A percentile compares a stretch with the other conserved stretches of the same genome.
These are phyloP conservation scores for Psilocybe subaeruginosa DNA, from an alignment of 768 basidiomycete genomes.

Conservation along the genomic window DNA sequence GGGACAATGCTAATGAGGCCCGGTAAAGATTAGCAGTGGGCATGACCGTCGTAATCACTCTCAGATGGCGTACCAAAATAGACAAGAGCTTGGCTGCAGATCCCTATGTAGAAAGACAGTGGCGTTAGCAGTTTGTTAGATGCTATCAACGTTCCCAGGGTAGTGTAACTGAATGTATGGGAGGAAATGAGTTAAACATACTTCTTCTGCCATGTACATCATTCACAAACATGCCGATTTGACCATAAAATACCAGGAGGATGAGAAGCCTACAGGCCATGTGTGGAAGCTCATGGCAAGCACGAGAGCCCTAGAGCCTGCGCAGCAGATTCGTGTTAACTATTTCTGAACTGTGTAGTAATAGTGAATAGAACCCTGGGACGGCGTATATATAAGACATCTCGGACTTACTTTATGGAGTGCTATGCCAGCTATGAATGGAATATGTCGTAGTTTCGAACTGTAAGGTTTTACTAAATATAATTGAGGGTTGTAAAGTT, in stretches of 20 bases:
- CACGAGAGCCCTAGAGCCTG: no score
- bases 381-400: no score
- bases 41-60: background rate
- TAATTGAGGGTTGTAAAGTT: no score
- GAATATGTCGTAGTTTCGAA: no score
- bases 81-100: background rate
- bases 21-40: background rate
- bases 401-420: no score
- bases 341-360: no score
- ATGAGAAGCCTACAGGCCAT: background rate
- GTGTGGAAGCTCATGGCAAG: background rate
- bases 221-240: background rate
- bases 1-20: no score
- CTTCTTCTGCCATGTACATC: background rate
- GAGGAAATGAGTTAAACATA: background rate
- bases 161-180: background rate
- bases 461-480: no score
- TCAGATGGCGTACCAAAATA: background rate
- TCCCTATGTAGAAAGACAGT: no score
- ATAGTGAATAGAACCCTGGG: no score
- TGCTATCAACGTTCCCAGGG: background rate
- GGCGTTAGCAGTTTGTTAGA: background rate
- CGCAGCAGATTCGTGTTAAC: no score
- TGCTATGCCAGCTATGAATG: no score
- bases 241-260: background rate